Base-by-base conservation (phyloP, 192 early-diverging fungal genomes). In the Coemansia sp. region DNA sequence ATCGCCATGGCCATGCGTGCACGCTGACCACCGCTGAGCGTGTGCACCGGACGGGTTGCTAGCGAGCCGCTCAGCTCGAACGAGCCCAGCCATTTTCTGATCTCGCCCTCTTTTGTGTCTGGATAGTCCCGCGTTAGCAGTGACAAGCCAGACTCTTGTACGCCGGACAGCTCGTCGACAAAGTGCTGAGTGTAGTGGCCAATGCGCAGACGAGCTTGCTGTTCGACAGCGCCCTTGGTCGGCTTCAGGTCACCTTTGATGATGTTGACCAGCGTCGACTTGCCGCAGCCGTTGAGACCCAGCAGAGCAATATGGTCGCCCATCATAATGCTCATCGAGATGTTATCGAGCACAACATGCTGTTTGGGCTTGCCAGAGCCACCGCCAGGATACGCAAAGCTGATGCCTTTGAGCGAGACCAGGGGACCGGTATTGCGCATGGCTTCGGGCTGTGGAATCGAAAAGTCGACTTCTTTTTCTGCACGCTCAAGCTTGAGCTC, bases 101-200 rank as follows among this genome's bases (percentile, higher is more conserved):
- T 82, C 5, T 87, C 87, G 64, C 87, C 76, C 28, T 91, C 91
- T 33, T 75, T 71, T n/a, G 69, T 55, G 17, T 51, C 64, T 8
- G 86, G 82, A 40, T 83, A 66, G 32, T 68, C 33, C 7, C 62
- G 33, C 69, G 70, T 80, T 64, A 92, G 72, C 61, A 82, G 63
- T 33, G 69, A 63, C 1, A 91, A 61, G 0, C 88, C 85, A 0
- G 90, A 87, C 14, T 69, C 45, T 18, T 68, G 66, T 11, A 86
- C 69, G 33, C 82, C 80, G 0, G 73, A 75, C 29, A 93, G 75
- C 54, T 87, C 84, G 71, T 93, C 89, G 7, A 94, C 89, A 63
- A 89, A 84, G 66, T 93, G 85, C 71, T 97, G 95, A n/a, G 90
- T 82, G 72, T 93, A 91, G 63, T 93, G 92, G 4, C 91, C 94